phyloP scores from a whole-genome alignment of 768 basidiomycete species.

The Kwoniella europaea region DNA sequence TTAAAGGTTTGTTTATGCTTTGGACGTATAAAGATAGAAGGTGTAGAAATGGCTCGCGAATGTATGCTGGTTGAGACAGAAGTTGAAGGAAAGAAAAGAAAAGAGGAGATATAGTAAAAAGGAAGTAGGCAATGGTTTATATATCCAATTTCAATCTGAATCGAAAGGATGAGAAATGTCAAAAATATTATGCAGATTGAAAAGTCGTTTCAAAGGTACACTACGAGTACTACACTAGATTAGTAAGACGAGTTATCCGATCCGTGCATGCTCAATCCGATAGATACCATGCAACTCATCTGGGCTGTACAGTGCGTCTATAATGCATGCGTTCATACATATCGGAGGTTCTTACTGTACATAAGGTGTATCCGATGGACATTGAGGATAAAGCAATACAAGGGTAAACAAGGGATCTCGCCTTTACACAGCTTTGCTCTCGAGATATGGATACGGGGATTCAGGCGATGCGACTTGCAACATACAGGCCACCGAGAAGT shows the following conservation, averaged over 20 bases:
- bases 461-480: too few relatives aligned
- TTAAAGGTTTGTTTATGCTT: not conserved
- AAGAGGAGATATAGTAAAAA: conserved; percentile 1
- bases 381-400: too few relatives aligned
- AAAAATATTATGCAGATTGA: too few relatives aligned
- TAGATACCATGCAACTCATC: not conserved
- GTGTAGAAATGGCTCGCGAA: not conserved
- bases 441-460: too few relatives aligned
- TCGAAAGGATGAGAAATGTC: too few relatives aligned
- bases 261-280: not conserved
- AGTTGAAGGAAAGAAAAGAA: not conserved
- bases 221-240: not conserved
- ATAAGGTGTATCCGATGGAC: too few relatives aligned
- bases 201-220: not conserved
- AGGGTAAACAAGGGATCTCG: too few relatives aligned
- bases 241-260: not conserved
- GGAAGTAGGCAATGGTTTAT: not conserved
- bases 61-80: not conserved
- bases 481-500: too few relatives aligned
- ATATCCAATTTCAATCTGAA: too few relatives aligned
- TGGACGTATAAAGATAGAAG: too few relatives aligned
- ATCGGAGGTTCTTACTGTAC: too few relatives aligned
- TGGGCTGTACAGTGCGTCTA: not conserved
- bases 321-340: not conserved
- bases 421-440: too few relatives aligned